Conservation (phyloP, 768 basidiomycete genomes). For the Naganishia friedmannii region DNA sequence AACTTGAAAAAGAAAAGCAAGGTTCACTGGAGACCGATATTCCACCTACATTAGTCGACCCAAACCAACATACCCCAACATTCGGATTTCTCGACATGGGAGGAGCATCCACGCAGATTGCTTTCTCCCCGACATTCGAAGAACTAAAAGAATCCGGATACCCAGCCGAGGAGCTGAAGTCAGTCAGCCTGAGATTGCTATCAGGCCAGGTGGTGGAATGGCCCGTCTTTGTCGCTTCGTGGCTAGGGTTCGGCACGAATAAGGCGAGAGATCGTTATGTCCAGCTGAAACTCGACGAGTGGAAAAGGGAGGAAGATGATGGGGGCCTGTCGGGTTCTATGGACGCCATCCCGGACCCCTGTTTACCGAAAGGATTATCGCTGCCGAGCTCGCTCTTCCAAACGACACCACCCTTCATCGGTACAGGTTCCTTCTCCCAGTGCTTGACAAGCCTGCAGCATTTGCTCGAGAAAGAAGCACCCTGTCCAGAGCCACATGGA, state of each 20-base stretch:
- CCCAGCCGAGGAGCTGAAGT: constrained; percentile 65
- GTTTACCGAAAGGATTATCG: constrained; percentile 68
- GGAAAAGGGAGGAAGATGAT: constrained; percentile 53
- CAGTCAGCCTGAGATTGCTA: constrained; percentile 75
- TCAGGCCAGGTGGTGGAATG: constrained; percentile 83
- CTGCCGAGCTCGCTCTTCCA: constrained; percentile 62
- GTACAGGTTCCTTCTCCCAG: constrained; percentile 84
- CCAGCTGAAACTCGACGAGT: constrained; percentile 62
- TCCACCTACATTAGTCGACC: constrained; percentile 48
- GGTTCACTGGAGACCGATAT: constrained; percentile 30
- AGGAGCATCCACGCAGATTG: constrained; percentile 96
- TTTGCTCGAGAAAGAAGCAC: constrained; percentile 76
- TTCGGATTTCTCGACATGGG: constrained; percentile 99
- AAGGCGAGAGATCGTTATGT: constrained; percentile 93
- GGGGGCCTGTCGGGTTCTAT: constrained; percentile 11
- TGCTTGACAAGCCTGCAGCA: constrained; percentile 72
- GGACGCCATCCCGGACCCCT: constrained; percentile 69
- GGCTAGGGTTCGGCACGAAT: constrained; percentile 98
- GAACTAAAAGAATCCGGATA: constrained; percentile 55
- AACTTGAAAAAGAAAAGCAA: constrained; percentile 32
- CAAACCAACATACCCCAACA: constrained; percentile 64
- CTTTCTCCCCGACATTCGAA: constrained; percentile 75
- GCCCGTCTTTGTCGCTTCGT: constrained; percentile 94
- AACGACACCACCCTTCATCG: constrained; percentile 62
- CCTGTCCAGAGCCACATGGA: constrained; percentile 61